Conservation (phyloP, 257 asterid genomes). For the Primulina tabacum region DNA sequence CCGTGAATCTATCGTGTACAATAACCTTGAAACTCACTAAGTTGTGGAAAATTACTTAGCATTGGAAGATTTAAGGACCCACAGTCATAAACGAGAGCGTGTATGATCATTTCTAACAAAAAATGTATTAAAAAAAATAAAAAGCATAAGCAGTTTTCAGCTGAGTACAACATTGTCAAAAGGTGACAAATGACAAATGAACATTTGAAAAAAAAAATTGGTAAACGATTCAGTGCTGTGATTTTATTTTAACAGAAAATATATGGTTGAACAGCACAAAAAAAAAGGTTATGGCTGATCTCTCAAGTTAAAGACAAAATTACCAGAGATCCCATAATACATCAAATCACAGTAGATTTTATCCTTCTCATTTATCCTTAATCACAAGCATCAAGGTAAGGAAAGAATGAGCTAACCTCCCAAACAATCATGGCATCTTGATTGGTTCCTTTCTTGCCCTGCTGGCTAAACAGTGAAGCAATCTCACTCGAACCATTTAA, state of each 20-base stretch:
- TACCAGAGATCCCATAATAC: neutral
- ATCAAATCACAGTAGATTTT: neutral
- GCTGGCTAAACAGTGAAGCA: constrained; percentile 77
- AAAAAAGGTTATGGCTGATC: neutral
- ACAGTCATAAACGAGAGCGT: neutral
- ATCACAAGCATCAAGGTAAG: constrained; percentile 4
- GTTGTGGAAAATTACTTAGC: neutral
- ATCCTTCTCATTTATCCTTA: neutral
- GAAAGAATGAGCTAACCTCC: constrained; percentile 62
- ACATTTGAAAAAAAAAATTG: too few relatives aligned
- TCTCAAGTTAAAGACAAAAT: neutral
- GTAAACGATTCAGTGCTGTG: too few relatives aligned
- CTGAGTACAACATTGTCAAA: constrained; percentile 1
- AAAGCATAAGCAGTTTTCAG: constrained; percentile 5
- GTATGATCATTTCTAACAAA: neutral
- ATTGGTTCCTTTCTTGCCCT: constrained; percentile 90
- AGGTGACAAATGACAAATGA: neutral
- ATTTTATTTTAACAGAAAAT: neutral
- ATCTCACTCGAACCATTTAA: constrained; percentile 75
- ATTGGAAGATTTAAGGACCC: neutral
- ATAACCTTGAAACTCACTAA: neutral
- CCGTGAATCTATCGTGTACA: neutral
- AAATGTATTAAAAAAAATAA: constrained; percentile 9
- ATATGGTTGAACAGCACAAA: neutral
- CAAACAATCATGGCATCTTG: constrained; percentile 98